A percentile compares a stretch with the other conserved stretches of the same genome.
Conservation (phyloP, 768 basidiomycete species). For the Lactifluus pinguis region DNA sequence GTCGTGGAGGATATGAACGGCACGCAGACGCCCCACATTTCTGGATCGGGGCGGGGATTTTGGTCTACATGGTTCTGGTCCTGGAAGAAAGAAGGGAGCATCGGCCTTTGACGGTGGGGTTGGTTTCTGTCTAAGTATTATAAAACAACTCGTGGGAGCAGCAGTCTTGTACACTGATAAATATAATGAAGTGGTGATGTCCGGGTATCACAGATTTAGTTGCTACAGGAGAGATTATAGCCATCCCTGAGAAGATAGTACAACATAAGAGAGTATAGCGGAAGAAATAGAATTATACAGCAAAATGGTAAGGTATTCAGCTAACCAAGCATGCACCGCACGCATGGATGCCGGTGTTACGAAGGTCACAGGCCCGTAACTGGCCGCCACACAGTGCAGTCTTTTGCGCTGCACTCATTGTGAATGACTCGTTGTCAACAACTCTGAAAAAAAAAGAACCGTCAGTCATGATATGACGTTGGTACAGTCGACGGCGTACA, state of each 20-base stretch:
- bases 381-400: conserved; percentile 10
- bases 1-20: no score
- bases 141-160: no score
- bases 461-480: neutral
- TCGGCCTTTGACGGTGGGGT: no score
- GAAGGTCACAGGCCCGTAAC: conserved; percentile 17
- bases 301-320: conserved; percentile 5
- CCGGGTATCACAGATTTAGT: neutral
- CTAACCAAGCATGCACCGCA: conserved; percentile 18
- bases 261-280: neutral
- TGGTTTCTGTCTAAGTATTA: no score
- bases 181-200: neutral
- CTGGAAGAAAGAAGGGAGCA: no score
- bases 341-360: conserved; percentile 11
- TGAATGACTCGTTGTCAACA: conserved; percentile 16
- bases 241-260: neutral
- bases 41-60: no score
- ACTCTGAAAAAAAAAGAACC: conserved; percentile 1
- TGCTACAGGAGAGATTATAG: neutral
- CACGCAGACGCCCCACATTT: no score
- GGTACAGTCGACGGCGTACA: conserved; percentile 27
- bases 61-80: no score
- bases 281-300: neutral
- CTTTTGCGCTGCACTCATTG: conserved; percentile 13
- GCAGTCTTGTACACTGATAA: no score